Conservation (phyloP, 192 early-diverging fungal species). For the Podila epigama region DNA sequence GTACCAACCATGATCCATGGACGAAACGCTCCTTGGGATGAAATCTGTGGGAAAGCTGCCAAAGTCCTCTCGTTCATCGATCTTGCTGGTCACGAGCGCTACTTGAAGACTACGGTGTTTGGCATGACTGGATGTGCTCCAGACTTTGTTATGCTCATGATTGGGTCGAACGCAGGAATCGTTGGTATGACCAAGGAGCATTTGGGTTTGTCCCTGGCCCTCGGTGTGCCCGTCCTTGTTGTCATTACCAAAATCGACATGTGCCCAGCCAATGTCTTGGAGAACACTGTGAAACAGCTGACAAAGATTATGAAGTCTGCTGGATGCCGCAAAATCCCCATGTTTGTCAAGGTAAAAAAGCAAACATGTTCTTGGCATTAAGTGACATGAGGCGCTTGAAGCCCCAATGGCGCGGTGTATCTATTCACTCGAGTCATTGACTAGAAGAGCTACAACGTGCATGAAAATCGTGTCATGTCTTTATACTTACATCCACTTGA, state of each 20-base stretch:
- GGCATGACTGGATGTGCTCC: constrained; percentile 93
- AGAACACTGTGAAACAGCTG: constrained; percentile 83
- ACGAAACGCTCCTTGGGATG: constrained; percentile 82
- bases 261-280: constrained; percentile 87
- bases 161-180: constrained; percentile 85
- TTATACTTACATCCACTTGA: too few species aligned
- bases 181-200: constrained; percentile 96
- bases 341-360: constrained; percentile 71
- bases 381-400: too few species aligned
- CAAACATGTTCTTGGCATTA: background rate
- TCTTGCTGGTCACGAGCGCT: constrained; percentile 94
- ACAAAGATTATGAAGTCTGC: constrained; percentile 84
- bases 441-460: too few species aligned
- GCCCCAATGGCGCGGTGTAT: too few species aligned
- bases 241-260: constrained; percentile 96
- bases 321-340: constrained; percentile 91
- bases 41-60: constrained; percentile 75
- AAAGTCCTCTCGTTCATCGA: constrained; percentile 75
- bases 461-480: too few species aligned
- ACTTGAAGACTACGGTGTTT: constrained; percentile 95
- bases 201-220: constrained; percentile 85
- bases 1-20: constrained; percentile 61
- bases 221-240: constrained; percentile 89
- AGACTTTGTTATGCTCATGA: constrained; percentile 93
- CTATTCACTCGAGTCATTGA: too few species aligned